Percentiles rank a stretch among this genome's conserved stretches.
Conservation (phyloP, 2,329 filamentous ascomycete species). For the Aureobasidium mangrovei region DNA sequence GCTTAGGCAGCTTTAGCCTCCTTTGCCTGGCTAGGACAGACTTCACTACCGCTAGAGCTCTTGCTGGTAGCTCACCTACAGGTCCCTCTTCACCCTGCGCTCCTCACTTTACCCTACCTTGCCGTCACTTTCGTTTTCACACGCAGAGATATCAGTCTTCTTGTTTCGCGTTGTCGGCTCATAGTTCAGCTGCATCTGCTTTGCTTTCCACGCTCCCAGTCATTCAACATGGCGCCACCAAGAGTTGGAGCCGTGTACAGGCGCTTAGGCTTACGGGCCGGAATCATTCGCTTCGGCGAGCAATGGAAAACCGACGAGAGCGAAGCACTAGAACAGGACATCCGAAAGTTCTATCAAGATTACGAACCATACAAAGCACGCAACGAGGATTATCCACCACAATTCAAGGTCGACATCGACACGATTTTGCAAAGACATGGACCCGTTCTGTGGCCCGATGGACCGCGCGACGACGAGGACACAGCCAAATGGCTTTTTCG, state of each 20-base stretch:
- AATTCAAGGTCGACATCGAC: neutral
- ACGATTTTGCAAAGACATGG: neutral
- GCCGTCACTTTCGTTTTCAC: too few species aligned
- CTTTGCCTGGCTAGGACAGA: neutral
- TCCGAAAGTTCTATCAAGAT: neutral
- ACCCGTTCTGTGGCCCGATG: neutral
- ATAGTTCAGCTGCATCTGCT: neutral
- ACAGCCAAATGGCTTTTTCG: neutral
- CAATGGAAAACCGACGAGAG: conserved; percentile 5
- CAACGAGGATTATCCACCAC: neutral
- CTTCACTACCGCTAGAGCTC: neutral
- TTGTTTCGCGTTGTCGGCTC: neutral
- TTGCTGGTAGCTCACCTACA: neutral
- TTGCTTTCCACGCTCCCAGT: neutral
- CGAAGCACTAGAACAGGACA: neutral
- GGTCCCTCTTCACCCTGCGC: too few species aligned
- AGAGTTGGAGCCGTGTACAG: neutral
- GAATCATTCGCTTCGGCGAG: neutral
- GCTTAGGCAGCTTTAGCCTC: conserved; percentile 1
- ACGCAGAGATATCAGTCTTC: neutral
- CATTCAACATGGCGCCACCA: neutral
- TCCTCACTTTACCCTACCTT: too few species aligned
- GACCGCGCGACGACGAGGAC: neutral
- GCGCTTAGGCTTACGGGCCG: conserved; percentile 1
- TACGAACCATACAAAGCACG: neutral